Conservation (phyloP, 2,329 filamentous ascomycete species). For the Cadophora gregata region DNA sequence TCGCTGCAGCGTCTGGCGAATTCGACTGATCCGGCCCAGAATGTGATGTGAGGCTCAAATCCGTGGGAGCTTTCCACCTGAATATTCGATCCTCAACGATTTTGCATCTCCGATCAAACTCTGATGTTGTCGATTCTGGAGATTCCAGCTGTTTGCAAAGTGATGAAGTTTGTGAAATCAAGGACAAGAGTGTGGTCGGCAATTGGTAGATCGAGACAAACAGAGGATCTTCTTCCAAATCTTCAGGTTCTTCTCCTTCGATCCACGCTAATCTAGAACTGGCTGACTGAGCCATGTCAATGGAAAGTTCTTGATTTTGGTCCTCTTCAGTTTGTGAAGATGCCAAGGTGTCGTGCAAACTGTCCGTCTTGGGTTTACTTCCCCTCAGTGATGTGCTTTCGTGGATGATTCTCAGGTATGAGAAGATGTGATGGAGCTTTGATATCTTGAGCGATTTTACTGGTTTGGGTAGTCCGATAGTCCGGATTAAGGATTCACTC, state of each 20-base stretch:
- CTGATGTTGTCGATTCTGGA: slow-evolving; percentile 20
- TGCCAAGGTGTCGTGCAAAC: not conserved
- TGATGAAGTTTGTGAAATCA: slow-evolving; percentile 30
- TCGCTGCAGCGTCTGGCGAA: slow-evolving; percentile 12
- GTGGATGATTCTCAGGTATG: slow-evolving; percentile 30
- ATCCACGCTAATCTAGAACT: slow-evolving; percentile 23
- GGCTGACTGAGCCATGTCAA: not conserved
- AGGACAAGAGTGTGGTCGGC: slow-evolving; percentile 26
- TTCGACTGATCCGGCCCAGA: not conserved
- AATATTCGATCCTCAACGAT: slow-evolving; percentile 29
- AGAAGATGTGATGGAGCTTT: slow-evolving; percentile 31
- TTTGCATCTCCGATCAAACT: slow-evolving; percentile 24
- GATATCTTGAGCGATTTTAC: slow-evolving; percentile 30
- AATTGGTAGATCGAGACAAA: slow-evolving; percentile 31
- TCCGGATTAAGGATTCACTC: slow-evolving; percentile 28
- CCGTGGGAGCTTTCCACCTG: slow-evolving; percentile 27
- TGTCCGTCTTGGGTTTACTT: not conserved
- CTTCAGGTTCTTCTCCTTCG: slow-evolving; percentile 24
- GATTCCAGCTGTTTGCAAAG: slow-evolving; percentile 25
- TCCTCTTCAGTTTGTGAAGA: not conserved
- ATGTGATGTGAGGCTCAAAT: slow-evolving; percentile 17
- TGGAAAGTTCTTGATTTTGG: slow-evolving; percentile 4
- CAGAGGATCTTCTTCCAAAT: slow-evolving; percentile 28
- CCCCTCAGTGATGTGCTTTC: slow-evolving; percentile 26
- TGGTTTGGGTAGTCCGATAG: slow-evolving; percentile 22